Base-by-base conservation (phyloP, 2,329 filamentous ascomycete genomes). In the Sclerotinia nivalis region DNA sequence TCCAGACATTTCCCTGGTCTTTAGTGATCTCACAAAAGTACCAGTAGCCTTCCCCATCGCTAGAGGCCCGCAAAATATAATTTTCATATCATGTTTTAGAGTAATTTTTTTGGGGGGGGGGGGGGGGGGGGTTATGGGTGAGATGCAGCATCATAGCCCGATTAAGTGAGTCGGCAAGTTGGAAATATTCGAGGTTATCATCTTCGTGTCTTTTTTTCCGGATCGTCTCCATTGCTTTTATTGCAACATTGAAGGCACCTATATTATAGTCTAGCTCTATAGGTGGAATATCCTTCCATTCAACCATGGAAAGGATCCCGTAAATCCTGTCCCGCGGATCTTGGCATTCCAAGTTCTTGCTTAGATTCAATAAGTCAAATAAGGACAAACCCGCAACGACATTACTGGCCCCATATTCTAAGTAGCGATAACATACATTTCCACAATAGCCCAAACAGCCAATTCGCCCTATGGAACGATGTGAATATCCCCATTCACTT, bases 151-250 rank as follows among this genome's bases (percentile, higher is more conserved):
- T 18, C 40, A 43, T 15, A 15, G 13, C 4, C 40, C 40, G 40
- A 13, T 43, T 43, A 15, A 43, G 2, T 5, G 12, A 15, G 12
- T 43, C 40, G 12, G 40, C 40, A 43, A 43, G 40, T 2, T 2
- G 10, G 0, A 40, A 13, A 40, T 1, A 1, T 40, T 12, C 2
- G 2, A 4, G 31, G 0, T 0, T 13, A 20, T 9, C 20, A 22
- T 56, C 22, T 34, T 12, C 37, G 9, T 8, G 8, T 10, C 1
- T 40, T 56, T 56, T 31, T n/a, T 15, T 22, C 2, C 7, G 13
- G 12, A 56, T n/a, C 5, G 20, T 56, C 3, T 10, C n/a, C 20
- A 58, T 58, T 37, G 0, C 55, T 22, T 37, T 3, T n/a, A n/a
- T 6, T n/a, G 31, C 31, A 5, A 37, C 2, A 1, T 37, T 22